Evolutionary conservation across 257 asterid species (phyloP), one percentile per base, ranked within the genome.

Genomic region (Pogostemon cablin): DNA sequence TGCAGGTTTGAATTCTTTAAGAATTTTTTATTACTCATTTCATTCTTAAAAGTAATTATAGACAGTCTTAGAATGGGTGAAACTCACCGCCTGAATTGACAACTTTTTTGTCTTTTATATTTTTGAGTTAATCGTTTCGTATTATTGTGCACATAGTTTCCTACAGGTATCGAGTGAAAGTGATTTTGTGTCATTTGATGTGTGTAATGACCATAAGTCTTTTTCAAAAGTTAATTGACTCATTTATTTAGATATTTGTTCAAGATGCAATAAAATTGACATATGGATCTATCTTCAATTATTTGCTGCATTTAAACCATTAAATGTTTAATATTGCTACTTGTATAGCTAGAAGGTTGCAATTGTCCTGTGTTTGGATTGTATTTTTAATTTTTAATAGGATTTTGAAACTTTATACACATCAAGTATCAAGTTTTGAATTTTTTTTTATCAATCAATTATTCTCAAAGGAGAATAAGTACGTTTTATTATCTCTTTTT

Each of bases 1-100:
- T 81, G 74, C 90, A 85, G 99, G 99, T 91, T 53, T 75, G 80
- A 60, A 48, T 69, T 77, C 74, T 56, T 54, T 75, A 7, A 34
- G 34, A 62, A 20, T 62, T 67, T 49, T 50, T 7, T 20, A 9
- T 48, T 65, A 59, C 48, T 25, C 59, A 49, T 67, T 71, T 58
- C 39, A 66, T 20, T 60, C 42, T 60, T 48, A 20, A 41, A 41
- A 61, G 11, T 47, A 35, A 44, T 34, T 64, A 11, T 57, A 64
- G 48, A n/a, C 7, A 43, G 69, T 58, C 15, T 25, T 43, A 38
- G 68, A 38, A 59, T 25, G 3, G 17, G 72, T 7, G 25, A 46
- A 68, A 15, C 41, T 4, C 32, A 9, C 9, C 4, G 34, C 17
- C 3, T 69, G 44, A 65, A 56, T 15, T 42, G 12, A 41, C 61